Conservation (phyloP, 306 rosid genomes). For the Ceratonia siliqua region DNA sequence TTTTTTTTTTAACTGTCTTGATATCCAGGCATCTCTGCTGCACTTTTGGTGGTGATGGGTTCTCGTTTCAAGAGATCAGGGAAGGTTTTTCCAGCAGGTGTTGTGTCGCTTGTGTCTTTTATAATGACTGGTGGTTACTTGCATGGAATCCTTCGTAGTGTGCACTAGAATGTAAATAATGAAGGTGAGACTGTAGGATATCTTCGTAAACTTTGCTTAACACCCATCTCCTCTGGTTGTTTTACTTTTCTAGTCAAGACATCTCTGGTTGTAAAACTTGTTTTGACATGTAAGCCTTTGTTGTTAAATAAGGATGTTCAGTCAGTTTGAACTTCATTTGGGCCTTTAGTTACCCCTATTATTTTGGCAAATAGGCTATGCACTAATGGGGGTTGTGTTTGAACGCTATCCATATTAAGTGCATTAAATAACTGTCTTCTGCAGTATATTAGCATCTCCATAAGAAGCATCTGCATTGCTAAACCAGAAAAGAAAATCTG, state of each 20-base stretch:
- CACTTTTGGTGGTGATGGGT: constrained; percentile 91
- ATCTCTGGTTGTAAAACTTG: constrained; percentile 1
- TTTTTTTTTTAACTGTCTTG: not conserved
- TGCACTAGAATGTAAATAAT: constrained; percentile 53
- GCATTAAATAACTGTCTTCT: not conserved
- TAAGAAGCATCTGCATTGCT: not conserved
- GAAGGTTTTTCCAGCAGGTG: constrained; percentile 95
- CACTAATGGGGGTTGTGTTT: constrained; percentile 10
- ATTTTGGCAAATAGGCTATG: not conserved
- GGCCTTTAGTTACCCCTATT: not conserved
- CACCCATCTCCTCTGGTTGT: constrained; percentile 14
- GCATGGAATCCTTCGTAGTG: constrained; percentile 86
- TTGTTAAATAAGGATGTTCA: constrained; percentile 34
- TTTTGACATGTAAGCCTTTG: constrained; percentile 7
- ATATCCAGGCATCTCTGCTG: constrained; percentile 80
- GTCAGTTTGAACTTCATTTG: constrained; percentile 12
- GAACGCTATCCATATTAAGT: not conserved
- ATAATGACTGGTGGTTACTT: constrained; percentile 92
- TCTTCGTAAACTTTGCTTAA: constrained; percentile 37
- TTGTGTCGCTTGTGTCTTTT: constrained; percentile 84
- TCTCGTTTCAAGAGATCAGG: constrained; percentile 91
- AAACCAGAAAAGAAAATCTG: not conserved
- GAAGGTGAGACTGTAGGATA: constrained; percentile 16
- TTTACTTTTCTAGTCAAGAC: no score
- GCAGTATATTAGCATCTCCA: not conserved